Evolutionary conservation across 2,329 filamentous ascomycete genomes (phyloP).

Genomic region (Plenodomus biglobosus): DNA sequence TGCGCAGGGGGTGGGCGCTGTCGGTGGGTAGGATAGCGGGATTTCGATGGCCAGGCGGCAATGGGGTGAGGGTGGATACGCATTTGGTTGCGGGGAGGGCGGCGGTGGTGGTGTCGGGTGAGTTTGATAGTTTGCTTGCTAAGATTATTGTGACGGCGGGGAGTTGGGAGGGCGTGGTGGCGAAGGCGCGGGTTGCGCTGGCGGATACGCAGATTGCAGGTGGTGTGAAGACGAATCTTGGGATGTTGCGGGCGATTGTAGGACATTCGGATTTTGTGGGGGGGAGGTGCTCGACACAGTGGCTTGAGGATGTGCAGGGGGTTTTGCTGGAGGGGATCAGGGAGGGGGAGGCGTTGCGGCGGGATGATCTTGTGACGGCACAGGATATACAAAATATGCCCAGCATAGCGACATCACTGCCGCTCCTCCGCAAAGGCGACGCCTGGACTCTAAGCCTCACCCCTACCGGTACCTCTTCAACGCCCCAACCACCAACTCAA

Average conservation of each 20-base stretch:
- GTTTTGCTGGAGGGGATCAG: too few species aligned
- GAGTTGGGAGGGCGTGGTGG: slow-evolving; percentile 55
- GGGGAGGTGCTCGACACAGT: slow-evolving; percentile 57
- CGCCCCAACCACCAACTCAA: too few species aligned
- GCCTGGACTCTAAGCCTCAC: too few species aligned
- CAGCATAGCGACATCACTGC: slow-evolving; percentile 4
- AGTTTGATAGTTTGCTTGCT: slow-evolving; percentile 62
- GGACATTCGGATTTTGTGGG: slow-evolving; percentile 53
- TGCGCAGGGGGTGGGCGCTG: slow-evolving; percentile 55
- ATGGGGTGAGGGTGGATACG: slow-evolving; percentile 61
- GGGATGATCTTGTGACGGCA: too few species aligned
- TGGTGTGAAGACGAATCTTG: slow-evolving; percentile 62
- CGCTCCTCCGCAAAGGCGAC: slow-evolving; percentile 60
- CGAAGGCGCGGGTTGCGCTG: slow-evolving; percentile 58
- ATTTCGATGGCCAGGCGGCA: slow-evolving; percentile 58
- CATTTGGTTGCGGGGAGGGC: slow-evolving; percentile 51
- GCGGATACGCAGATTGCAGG: slow-evolving; percentile 59
- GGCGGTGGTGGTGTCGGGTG: slow-evolving; percentile 52
- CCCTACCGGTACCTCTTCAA: too few species aligned
- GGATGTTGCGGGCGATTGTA: slow-evolving; percentile 57
- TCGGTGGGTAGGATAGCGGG: slow-evolving; percentile 62
- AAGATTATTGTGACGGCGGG: slow-evolving; percentile 61
- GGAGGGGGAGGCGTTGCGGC: too few species aligned
- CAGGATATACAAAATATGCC: too few species aligned
- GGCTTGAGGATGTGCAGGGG: too few species aligned